These are phyloP conservation scores for Saccharomycopsis oosterbeekiorum DNA, from an alignment of 805 yeast genomes.

Conservation along the genomic window DNA sequence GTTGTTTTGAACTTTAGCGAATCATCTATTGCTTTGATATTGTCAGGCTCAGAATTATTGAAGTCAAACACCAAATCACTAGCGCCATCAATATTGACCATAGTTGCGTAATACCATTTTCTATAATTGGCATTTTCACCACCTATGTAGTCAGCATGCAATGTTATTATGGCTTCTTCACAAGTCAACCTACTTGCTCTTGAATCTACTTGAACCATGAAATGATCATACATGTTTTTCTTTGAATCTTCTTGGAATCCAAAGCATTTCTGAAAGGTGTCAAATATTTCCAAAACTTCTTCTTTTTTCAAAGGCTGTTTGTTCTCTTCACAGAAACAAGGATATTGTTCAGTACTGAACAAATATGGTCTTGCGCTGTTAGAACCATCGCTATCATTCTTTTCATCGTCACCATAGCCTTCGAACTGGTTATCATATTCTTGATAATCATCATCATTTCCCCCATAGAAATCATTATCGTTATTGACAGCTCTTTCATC, in stretches of 20 bases:
- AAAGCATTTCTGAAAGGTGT: conserved; percentile 48
- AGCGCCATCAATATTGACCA: conserved; percentile 58
- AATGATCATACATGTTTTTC: conserved; percentile 71
- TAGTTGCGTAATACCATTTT: conserved; percentile 90
- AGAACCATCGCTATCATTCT: neutral
- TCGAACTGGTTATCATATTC: neutral
- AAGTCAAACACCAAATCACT: conserved; percentile 21
- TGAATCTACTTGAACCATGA: conserved; percentile 76
- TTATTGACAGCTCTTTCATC: neutral
- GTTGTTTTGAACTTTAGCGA: neutral
- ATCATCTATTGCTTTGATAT: neutral
- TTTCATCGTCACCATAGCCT: neutral
- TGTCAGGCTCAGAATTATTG: neutral
- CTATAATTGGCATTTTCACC: conserved; percentile 80
- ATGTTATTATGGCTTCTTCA: conserved; percentile 53
- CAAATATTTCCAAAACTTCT: conserved; percentile 54
- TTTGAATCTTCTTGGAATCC: conserved; percentile 80
- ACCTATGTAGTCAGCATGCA: conserved; percentile 89
- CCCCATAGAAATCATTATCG: neutral
- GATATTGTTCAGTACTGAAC: conserved; percentile 2
- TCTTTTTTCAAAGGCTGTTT: conserved; percentile 51
- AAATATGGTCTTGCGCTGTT: conserved; percentile 26
- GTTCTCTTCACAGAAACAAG: conserved; percentile 14
- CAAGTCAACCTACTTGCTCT: conserved; percentile 75
- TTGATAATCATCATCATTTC: neutral